These are phyloP conservation scores for Colletotrichum coccodes DNA, from an alignment of 2,329 filamentous ascomycete species.

Conservation along the genomic window DNA sequence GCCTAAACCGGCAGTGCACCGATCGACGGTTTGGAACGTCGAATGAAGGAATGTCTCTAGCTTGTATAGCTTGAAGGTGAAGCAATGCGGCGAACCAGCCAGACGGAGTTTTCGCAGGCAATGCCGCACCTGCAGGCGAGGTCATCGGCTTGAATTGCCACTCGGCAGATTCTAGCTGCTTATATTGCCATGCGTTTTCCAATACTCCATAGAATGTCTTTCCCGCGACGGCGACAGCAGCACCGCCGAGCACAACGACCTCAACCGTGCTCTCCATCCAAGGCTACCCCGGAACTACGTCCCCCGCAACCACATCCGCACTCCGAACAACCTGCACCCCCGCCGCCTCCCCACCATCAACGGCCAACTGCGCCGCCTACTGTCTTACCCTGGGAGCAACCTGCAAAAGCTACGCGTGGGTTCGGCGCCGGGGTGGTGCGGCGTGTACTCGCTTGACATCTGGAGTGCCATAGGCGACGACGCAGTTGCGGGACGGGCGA, in stretches of 20 bases:
- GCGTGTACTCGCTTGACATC: background rate
- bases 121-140: background rate
- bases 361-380: conserved; percentile 3
- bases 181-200: background rate
- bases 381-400: background rate
- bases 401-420: conserved; percentile 13
- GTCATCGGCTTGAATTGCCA: background rate
- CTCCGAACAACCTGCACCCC: background rate
- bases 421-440: conserved; percentile 9
- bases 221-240: background rate
- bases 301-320: background rate
- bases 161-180: background rate
- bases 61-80: background rate
- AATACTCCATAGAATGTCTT: background rate
- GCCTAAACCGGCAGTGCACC: background rate
- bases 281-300: background rate
- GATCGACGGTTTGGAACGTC: background rate
- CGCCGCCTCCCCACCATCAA: background rate
- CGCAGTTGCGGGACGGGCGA: conserved; percentile 10
- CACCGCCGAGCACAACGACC: background rate
- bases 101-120: too few species aligned
- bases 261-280: background rate
- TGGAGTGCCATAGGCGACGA: conserved; percentile 19
- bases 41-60: background rate
- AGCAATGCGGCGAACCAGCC: background rate